Base-by-base conservation (phyloP, 75 land plant species). In the Sequoiadendron giganteum region DNA sequence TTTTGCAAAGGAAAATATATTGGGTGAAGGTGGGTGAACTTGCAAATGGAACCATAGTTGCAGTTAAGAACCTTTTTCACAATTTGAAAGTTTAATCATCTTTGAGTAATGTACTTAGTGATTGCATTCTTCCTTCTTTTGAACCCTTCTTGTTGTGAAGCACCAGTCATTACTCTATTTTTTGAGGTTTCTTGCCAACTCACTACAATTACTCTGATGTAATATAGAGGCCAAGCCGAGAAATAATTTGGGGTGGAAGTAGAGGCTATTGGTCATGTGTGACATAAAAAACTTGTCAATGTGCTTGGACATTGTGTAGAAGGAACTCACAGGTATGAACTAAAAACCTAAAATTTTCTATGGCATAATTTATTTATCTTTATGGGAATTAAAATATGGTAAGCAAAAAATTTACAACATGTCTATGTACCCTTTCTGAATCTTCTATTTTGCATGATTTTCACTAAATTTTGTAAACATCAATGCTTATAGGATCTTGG, bases 181-280 rank as follows among this genome's bases (percentile, higher is more conserved):
- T 80, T 81, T 40, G 32, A 52, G 38, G 52, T 18, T 87, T 87
- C 3, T 52, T 68, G 84, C 79, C 36, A 34, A 76, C 18, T 58
- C 34, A 28, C 49, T 25, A 80, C 39, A 34, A 32, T 81, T 10
- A 0, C n/a, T 77, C 13, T 34, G 54, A 11, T 52, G 19, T 52
- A n/a, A 45, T 84, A 39, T 78, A 97, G 99, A 52, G 99, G 99
- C 68, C 99, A 97, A 89, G 99, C 99, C 42, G 99, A 97, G 90
- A 97, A 94, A 81, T 97, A 97, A 86, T 97, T 97, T 87, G 89
- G 93, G 89, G 96, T 95, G 90, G 99, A 97, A 89, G 99, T 97
- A 86, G 98, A 96, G 45, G 99, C 99, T 5, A 96, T 97, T 85
- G 99, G 99, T 25, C 94, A 94, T 87, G 99, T 97, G 25, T 94